Evolutionary conservation across 148 eudicot genomes (phyloP).

Genomic region (Polygonum maritimum): DNA sequence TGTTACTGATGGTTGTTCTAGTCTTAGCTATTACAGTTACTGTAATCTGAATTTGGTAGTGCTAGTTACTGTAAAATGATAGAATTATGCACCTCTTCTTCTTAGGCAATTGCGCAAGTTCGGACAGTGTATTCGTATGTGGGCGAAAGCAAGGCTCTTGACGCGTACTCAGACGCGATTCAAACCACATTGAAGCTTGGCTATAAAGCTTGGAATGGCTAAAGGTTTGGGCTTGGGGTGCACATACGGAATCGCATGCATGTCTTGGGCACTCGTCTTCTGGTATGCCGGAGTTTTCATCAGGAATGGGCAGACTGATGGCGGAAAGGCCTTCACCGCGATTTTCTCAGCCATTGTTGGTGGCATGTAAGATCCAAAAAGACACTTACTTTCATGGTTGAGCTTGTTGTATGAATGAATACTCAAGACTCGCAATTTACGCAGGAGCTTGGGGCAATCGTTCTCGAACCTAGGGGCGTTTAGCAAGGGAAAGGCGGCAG

Average conservation of each 20-base stretch:
- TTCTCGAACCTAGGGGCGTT: constrained; percentile 99
- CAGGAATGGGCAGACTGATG: constrained; percentile 94
- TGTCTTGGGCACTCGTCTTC: constrained; percentile 99
- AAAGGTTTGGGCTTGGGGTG: constrained; percentile 97
- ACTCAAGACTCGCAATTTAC: background rate
- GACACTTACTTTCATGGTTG: background rate
- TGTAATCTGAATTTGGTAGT: too few species aligned
- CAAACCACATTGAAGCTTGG: constrained; percentile 91
- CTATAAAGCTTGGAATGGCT: constrained; percentile 97
- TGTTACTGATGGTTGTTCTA: too few species aligned
- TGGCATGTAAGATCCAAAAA: constrained; percentile 72
- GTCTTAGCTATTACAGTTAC: too few species aligned
- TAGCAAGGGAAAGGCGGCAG: constrained; percentile 98
- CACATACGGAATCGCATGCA: constrained; percentile 97
- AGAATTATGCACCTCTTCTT: background rate
- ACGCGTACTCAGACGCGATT: constrained; percentile 86
- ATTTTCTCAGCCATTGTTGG: constrained; percentile 98
- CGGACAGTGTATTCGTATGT: constrained; percentile 95
- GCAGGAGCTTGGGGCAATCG: constrained; percentile 99
- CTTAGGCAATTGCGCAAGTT: constrained; percentile 97
- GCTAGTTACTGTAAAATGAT: too few species aligned
- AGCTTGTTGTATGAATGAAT: background rate
- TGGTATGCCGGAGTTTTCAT: constrained; percentile 99
- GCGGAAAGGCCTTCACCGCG: constrained; percentile 98
- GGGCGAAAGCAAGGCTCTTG: constrained; percentile 82